A percentile compares a stretch with the other conserved stretches of the same genome.
Conservation (phyloP, 2,329 filamentous ascomycete genomes). For the Fusarium pseudonygamai region DNA sequence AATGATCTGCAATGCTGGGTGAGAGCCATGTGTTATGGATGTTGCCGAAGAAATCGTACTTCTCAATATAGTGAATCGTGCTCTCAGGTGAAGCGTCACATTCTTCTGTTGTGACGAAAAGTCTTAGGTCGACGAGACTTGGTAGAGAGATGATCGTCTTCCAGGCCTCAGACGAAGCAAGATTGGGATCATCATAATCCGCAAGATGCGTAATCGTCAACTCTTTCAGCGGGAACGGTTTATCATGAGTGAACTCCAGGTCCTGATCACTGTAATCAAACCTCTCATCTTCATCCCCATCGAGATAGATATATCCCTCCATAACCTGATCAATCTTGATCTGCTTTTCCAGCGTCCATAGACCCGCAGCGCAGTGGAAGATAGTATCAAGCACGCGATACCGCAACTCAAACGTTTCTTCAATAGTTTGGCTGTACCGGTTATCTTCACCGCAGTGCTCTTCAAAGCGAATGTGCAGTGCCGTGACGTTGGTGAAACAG, state of each 20-base stretch:
- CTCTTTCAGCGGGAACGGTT: not conserved
- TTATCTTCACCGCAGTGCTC: conserved; percentile 2
- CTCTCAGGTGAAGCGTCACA: not conserved
- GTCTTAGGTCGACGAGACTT: conserved; percentile 1
- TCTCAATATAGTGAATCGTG: not conserved
- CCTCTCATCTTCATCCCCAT: not conserved
- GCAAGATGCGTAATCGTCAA: conserved; percentile 27
- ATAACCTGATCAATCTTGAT: not conserved
- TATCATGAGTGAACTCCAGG: not conserved
- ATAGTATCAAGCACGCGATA: conserved; percentile 29
- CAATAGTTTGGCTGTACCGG: rapidly evolving
- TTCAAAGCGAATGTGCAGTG: conserved; percentile 15
- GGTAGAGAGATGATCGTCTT: not conserved
- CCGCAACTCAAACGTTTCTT: conserved; percentile 16
- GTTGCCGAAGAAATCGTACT: conserved; percentile 30
- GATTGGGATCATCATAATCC: not conserved
- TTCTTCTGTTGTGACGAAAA: not conserved
- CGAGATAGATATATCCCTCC: not conserved
- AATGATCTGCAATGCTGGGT: conserved; percentile 12
- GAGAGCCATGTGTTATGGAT: conserved; percentile 40
- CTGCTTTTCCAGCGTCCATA: conserved; percentile 24
- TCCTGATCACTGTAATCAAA: not conserved
- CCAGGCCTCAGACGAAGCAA: conserved; percentile 7
- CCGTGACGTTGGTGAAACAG: not conserved
- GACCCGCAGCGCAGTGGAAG: conserved; percentile 16